Conservation (phyloP, 228 moss, liverwort and hornwort species). For the Sphagnum fallax region DNA sequence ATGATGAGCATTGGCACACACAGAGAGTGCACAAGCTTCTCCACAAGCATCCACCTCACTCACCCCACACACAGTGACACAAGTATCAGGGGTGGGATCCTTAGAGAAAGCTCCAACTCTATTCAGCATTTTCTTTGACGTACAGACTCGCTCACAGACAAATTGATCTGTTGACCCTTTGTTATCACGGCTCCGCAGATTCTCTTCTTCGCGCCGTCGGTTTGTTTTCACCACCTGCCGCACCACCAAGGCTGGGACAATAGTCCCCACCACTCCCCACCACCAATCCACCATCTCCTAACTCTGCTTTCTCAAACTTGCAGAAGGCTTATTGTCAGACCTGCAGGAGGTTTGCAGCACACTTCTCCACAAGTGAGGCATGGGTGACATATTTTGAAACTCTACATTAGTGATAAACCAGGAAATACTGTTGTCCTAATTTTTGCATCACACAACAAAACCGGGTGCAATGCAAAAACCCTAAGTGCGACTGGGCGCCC, state of each 20-base stretch:
- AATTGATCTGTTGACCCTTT: constrained; percentile 80
- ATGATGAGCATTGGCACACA: constrained; percentile 92
- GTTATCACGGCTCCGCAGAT: constrained; percentile 62
- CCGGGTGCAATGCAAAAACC: no score
- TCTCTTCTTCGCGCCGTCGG: constrained; percentile 76
- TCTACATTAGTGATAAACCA: no score
- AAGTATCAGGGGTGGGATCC: constrained; percentile 88
- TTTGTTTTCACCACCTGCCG: constrained; percentile 77
- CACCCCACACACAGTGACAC: constrained; percentile 93
- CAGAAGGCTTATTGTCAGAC: no score
- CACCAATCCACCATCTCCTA: constrained; percentile 85
- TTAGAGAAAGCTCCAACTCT: constrained; percentile 95
- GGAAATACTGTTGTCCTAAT: no score
- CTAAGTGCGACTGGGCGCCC: no score
- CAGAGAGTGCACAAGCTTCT: constrained; percentile 81
- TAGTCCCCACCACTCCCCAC: constrained; percentile 95
- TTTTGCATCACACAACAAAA: no score
- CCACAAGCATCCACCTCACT: constrained; percentile 95
- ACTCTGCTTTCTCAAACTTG: no score
- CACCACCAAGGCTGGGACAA: constrained; percentile 83
- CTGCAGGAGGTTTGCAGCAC: no score
- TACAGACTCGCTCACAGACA: constrained; percentile 92
- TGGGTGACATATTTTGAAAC: no score
- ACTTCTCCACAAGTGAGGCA: no score
- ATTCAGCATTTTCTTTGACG: constrained; percentile 88